Percentiles rank a stretch among this genome's conserved stretches.
Conservation (phyloP, 148 eudicot genomes). For the Camellia sinensis region DNA sequence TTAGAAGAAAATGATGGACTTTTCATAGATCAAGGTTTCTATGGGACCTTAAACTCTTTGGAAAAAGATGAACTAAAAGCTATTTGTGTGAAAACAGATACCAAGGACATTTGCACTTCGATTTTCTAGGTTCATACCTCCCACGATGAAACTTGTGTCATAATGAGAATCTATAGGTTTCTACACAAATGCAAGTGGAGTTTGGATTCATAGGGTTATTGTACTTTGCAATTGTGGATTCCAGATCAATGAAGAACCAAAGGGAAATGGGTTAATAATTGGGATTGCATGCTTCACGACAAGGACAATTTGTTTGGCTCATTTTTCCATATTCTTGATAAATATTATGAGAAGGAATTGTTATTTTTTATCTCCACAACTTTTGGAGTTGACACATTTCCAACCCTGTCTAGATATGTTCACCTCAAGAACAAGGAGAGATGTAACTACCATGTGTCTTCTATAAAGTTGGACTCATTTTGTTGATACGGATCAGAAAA, state of each 20-base stretch:
- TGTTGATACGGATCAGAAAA: slow-evolving; percentile 7
- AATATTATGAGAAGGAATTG: slow-evolving; percentile 15
- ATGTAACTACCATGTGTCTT: background rate
- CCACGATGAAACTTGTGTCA: background rate
- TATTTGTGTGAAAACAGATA: slow-evolving; percentile 13
- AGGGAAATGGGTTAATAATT: slow-evolving; percentile 17
- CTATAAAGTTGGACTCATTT: background rate
- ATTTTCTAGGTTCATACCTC: slow-evolving; percentile 13
- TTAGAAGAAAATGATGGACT: slow-evolving; percentile 16
- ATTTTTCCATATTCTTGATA: slow-evolving; percentile 16
- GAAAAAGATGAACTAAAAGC: slow-evolving; percentile 14
- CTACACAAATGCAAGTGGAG: slow-evolving; percentile 7
- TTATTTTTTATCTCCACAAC: slow-evolving; percentile 4
- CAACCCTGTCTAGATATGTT: background rate
- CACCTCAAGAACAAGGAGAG: background rate
- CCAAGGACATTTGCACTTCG: slow-evolving; percentile 1
- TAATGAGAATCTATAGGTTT: slow-evolving; percentile 9
- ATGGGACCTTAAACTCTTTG: slow-evolving; percentile 11
- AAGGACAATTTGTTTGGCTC: slow-evolving; percentile 14
- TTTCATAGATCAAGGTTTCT: slow-evolving; percentile 19
- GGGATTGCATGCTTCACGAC: slow-evolving; percentile 8
- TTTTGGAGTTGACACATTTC: slow-evolving; percentile 15
- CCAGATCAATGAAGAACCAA: slow-evolving; percentile 1
- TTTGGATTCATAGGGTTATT: slow-evolving; percentile 1
- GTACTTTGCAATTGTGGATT: slow-evolving; percentile 13